Base-by-base conservation (phyloP, 139 green algal species). In the Eudorina sp. region DNA sequence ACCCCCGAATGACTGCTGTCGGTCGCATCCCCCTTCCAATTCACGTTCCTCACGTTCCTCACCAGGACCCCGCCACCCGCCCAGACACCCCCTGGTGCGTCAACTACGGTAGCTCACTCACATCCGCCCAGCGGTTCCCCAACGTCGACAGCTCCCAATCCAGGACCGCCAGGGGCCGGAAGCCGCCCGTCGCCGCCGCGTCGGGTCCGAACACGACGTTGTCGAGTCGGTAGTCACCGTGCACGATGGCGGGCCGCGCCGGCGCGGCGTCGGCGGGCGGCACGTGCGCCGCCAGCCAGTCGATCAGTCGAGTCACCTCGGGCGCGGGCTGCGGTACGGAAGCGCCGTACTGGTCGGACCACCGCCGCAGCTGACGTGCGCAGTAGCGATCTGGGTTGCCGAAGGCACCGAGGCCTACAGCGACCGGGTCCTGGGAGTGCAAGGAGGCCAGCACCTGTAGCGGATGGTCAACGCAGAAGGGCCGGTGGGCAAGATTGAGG, bases 121-220 rank as follows among this genome's bases (percentile, higher is more conserved):
- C 75, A 90, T 99, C 97, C 25, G 95, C 92, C 87, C 96, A 95
- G 29, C 94, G 92, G 92, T 98, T 94, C 27, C 98, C 98, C n/a
- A 99, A 82, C 0, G 98, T 99, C 70, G 94, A 96, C 13, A 99
- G 94, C 96, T 99, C 98, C 98, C 98, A 99, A 90, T 99, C 98
- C 34, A 99, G 92, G 40, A 99, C 94, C 4, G 97, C 97, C 19
- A 86, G 27, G 29, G 80, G 78, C 2, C 36, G 53, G 41, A 53
- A 53, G 25, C 36, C 23, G 25, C n/a, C n/a, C 13, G 48, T 0
- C 31, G 40, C 53, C 27, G 31, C 38, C 4, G 21, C 40, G 38
- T 43, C 36, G 31, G 46, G 38, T 31, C 7, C 25, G 53, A 77
- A 86, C n/a, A 86, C 80, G n/a, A 86, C 62, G 80, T 86, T 86